phyloP scores from a whole-genome alignment of 2,329 filamentous ascomycete genomes.

The Leptographium lundbergii region DNA sequence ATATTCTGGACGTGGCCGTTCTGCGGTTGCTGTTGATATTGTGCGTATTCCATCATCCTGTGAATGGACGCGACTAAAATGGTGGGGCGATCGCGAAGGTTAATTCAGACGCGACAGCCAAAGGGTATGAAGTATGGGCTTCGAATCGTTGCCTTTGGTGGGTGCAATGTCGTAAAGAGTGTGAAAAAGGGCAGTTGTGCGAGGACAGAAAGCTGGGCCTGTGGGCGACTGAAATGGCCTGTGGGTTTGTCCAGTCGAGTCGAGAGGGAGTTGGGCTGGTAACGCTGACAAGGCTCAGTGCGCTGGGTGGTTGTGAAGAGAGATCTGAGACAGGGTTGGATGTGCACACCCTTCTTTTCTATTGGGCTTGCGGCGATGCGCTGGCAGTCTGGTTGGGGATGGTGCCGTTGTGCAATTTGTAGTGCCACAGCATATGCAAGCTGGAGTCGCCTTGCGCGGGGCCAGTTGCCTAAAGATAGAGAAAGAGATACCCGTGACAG shows the following conservation, averaged over 20 bases:
- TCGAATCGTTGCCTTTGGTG: neutral
- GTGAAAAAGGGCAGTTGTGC: neutral
- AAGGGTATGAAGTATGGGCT: neutral
- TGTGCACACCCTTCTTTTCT: constrained; percentile 34
- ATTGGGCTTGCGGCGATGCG: constrained; percentile 49
- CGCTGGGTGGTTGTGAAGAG: constrained; percentile 11
- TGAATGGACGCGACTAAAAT: constrained; percentile 1
- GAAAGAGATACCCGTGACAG: neutral
- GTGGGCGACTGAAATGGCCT: neutral
- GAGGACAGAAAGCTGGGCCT: neutral
- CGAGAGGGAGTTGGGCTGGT: neutral
- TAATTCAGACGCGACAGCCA: neutral
- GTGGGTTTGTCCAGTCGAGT: neutral
- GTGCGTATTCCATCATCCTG: constrained; percentile 60
- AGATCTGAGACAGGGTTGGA: constrained; percentile 31
- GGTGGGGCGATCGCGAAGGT: neutral
- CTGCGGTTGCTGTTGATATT: constrained; percentile 58
- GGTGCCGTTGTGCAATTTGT: constrained; percentile 37
- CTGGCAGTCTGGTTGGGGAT: constrained; percentile 43
- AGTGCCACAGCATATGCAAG: constrained; percentile 47
- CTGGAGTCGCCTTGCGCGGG: constrained; percentile 26
- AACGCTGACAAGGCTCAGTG: constrained; percentile 1
- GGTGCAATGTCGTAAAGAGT: neutral
- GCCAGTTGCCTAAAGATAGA: neutral
- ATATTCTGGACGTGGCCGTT: constrained; percentile 52